Conservation (phyloP, 345 rosid species). For the Boechera retrofracta region DNA sequence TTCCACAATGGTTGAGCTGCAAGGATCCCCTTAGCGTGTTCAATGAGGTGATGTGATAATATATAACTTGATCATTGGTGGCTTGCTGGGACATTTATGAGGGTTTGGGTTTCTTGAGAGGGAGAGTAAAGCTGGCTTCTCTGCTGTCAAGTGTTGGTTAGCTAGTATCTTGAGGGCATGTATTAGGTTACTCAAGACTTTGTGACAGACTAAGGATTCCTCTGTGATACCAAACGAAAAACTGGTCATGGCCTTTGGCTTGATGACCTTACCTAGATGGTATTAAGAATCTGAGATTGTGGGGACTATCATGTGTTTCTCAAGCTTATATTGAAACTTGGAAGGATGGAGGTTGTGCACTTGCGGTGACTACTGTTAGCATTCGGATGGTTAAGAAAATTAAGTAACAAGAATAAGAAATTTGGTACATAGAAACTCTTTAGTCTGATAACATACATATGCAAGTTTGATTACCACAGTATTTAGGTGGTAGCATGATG, state of each 20-base stretch:
- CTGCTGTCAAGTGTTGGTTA: background rate
- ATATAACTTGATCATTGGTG: background rate
- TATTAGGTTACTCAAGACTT: slow-evolving; percentile 3
- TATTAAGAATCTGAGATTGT: slow-evolving; percentile 13
- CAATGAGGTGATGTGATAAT: background rate
- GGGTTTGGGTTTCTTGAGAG: background rate
- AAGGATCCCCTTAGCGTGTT: background rate
- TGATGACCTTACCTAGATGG: background rate
- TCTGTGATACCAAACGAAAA: background rate
- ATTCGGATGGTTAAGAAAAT: background rate
- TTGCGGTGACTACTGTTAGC: background rate
- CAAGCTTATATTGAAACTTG: background rate
- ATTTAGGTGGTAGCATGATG: slow-evolving; percentile 11
- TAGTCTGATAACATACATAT: background rate
- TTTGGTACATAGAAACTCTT: background rate
- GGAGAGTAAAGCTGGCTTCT: background rate
- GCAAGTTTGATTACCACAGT: background rate
- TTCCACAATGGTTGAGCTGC: slow-evolving; percentile 1
- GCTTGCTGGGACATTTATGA: background rate
- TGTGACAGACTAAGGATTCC: background rate
- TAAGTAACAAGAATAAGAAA: background rate
- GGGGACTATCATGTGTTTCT: slow-evolving; percentile 3
- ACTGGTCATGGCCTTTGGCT: background rate
- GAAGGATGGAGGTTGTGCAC: background rate
- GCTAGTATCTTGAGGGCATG: background rate